Evolutionary conservation across 1,284 basidiomycete species (phyloP).

Genomic region (Puccinia polysora): DNA sequence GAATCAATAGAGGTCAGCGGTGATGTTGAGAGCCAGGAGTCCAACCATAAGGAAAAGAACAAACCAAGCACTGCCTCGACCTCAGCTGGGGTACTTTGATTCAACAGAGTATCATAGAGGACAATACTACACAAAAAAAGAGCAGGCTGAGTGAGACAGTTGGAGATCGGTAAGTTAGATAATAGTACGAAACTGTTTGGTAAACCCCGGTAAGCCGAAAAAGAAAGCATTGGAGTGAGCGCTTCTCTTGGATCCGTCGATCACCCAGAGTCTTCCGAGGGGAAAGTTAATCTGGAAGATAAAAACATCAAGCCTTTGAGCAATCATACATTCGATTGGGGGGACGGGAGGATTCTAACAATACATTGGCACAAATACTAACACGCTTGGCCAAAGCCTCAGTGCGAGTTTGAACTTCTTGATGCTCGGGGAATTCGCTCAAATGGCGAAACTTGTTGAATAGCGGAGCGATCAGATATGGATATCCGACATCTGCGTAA

Average conservation of each 20-base stretch:
- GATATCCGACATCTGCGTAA: slow-evolving; percentile 43
- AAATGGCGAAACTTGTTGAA: slow-evolving; percentile 43
- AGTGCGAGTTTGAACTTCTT: slow-evolving; percentile 38
- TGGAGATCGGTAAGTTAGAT: slow-evolving; percentile 2
- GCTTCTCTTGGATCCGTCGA: slow-evolving; percentile 91
- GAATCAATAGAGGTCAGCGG: slow-evolving; percentile 46
- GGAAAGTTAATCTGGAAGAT: slow-evolving; percentile 82
- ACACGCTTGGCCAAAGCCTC: slow-evolving; percentile 32
- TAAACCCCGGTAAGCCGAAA: slow-evolving; percentile 45
- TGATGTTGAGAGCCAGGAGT: slow-evolving; percentile 45
- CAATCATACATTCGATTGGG: too few relatives aligned
- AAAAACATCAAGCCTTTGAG: too few relatives aligned
- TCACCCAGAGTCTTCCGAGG: slow-evolving; percentile 80
- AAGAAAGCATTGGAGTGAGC: slow-evolving; percentile 80
- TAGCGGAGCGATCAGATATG: slow-evolving; percentile 6
- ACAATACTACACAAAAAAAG: slow-evolving; percentile 66
- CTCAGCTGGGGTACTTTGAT: slow-evolving; percentile 78
- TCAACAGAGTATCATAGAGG: slow-evolving; percentile 92
- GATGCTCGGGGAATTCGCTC: slow-evolving; percentile 36
- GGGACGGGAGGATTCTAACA: not conserved
- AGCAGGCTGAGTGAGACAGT: slow-evolving; percentile 14
- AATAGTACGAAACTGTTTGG: slow-evolving; percentile 10
- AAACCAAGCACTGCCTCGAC: slow-evolving; percentile 71
- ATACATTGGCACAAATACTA: not conserved
- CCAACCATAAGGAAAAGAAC: not conserved